These are phyloP conservation scores for Tolypocladium pustulatum DNA, from an alignment of 2,329 filamentous ascomycete genomes.

Conservation along the genomic window DNA sequence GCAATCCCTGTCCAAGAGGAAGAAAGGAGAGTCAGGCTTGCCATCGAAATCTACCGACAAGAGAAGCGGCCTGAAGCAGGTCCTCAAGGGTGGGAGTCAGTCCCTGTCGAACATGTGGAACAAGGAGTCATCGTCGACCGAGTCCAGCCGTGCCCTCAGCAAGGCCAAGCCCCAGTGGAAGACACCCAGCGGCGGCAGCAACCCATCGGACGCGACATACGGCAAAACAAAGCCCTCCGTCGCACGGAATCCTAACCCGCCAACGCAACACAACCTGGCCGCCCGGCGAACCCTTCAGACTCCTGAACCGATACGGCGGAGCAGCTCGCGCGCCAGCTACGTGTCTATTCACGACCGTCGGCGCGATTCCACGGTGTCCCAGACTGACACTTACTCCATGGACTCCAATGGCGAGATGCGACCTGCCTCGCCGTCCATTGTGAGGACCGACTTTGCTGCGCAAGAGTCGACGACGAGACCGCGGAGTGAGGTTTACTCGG, in stretches of 20 bases:
- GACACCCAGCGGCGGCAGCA: conserved; percentile 4
- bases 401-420: conserved; percentile 33
- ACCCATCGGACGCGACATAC: conserved; percentile 1
- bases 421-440: conserved; percentile 31
- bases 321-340: conserved; percentile 35
- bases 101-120: conserved; percentile 37
- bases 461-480: conserved; percentile 12
- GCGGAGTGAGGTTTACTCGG: conserved; percentile 6
- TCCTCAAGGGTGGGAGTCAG: conserved; percentile 38
- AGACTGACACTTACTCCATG: conserved; percentile 44
- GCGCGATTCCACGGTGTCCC: conserved; percentile 43
- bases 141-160: conserved; percentile 6
- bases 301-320: conserved; percentile 21
- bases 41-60: conserved; percentile 11
- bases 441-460: conserved; percentile 13
- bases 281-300: conserved; percentile 7
- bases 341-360: conserved; percentile 40
- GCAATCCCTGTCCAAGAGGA: conserved; percentile 16
- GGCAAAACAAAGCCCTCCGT: conserved; percentile 5
- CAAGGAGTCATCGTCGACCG: conserved; percentile 28
- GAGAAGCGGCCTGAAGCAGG: conserved; percentile 27
- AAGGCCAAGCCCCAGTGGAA: conserved; percentile 17
- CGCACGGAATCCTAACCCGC: neutral
- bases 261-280: neutral
- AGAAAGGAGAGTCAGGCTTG: conserved; percentile 13